These are phyloP conservation scores for Coemansia sp. DNA, from an alignment of 371 early-diverging fungal species.

Conservation along the genomic window DNA sequence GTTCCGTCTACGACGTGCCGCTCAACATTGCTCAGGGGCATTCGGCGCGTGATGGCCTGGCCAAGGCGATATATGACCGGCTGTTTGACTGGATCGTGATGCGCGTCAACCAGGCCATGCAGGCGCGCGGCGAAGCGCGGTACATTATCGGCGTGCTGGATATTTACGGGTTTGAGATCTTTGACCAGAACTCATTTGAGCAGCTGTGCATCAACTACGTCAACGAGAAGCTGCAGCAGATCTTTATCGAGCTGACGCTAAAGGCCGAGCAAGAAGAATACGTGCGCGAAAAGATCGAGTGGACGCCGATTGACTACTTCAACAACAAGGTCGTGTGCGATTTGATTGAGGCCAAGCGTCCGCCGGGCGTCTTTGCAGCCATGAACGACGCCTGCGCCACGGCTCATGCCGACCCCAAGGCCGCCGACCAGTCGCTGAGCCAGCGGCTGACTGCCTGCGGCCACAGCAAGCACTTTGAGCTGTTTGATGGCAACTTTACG, in stretches of 20 bases:
- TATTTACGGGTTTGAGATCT: slow-evolving; percentile 96
- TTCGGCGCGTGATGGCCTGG: slow-evolving; percentile 81
- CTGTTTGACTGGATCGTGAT: slow-evolving; percentile 90
- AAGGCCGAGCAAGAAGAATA: slow-evolving; percentile 98
- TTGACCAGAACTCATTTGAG: slow-evolving; percentile 98
- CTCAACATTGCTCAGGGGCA: slow-evolving; percentile 78
- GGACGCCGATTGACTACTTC: slow-evolving; percentile 99
- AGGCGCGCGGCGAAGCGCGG: slow-evolving; percentile 62
- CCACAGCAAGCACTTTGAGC: slow-evolving; percentile 77
- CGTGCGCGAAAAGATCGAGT: slow-evolving; percentile 94
- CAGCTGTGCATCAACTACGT: slow-evolving; percentile 99
- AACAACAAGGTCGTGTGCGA: slow-evolving; percentile 98
- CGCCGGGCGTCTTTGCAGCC: slow-evolving; percentile 89
- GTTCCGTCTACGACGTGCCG: slow-evolving; percentile 77
- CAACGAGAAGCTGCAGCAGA: slow-evolving; percentile 99
- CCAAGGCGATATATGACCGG: slow-evolving; percentile 80
- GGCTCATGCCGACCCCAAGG: slow-evolving; percentile 83
- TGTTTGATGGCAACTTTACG: slow-evolving; percentile 73
- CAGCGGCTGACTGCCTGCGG: slow-evolving; percentile 72
- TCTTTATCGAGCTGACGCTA: slow-evolving; percentile 98
- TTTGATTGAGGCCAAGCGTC: slow-evolving; percentile 93
- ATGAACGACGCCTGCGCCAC: slow-evolving; percentile 95
- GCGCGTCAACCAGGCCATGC: slow-evolving; percentile 76
- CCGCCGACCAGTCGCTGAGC: slow-evolving; percentile 86
- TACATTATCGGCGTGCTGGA: slow-evolving; percentile 93